phyloP scores from a whole-genome alignment of 441 rosid species.

The Corymbia calophylla region DNA sequence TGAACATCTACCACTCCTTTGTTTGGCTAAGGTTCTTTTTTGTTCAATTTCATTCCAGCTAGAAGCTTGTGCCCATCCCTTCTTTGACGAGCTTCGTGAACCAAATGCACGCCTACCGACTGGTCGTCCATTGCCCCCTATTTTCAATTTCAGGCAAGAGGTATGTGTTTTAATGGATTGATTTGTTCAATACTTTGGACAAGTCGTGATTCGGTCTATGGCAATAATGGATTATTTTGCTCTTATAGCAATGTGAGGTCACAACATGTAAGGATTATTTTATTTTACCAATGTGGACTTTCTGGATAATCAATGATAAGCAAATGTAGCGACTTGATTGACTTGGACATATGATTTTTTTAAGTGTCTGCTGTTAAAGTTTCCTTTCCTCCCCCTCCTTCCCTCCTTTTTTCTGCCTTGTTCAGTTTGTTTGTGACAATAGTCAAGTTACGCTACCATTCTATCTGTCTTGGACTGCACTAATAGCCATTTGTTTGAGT shows the following conservation, averaged over 20 bases:
- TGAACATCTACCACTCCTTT: neutral
- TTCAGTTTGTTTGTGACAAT: neutral
- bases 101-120: conserved; percentile 60
- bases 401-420: neutral
- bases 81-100: conserved; percentile 66
- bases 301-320: neutral
- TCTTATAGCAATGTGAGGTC: neutral
- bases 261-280: neutral
- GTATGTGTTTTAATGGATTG: neutral
- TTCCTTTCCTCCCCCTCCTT: neutral
- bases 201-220: neutral
- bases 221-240: neutral
- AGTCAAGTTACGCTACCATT: neutral
- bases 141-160: conserved; percentile 44
- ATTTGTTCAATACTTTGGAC: neutral
- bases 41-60: conserved; percentile 27
- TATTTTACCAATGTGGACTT: neutral
- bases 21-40: neutral
- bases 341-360: neutral
- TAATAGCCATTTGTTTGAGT: neutral
- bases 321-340: neutral
- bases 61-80: conserved; percentile 62
- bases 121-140: conserved; percentile 41
- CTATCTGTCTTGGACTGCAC: neutral
- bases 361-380: neutral